A percentile compares a stretch with the other conserved stretches of the same genome.
phyloP scores from a whole-genome alignment of 345 rosid species.

The Aquilaria yunnanensis region DNA sequence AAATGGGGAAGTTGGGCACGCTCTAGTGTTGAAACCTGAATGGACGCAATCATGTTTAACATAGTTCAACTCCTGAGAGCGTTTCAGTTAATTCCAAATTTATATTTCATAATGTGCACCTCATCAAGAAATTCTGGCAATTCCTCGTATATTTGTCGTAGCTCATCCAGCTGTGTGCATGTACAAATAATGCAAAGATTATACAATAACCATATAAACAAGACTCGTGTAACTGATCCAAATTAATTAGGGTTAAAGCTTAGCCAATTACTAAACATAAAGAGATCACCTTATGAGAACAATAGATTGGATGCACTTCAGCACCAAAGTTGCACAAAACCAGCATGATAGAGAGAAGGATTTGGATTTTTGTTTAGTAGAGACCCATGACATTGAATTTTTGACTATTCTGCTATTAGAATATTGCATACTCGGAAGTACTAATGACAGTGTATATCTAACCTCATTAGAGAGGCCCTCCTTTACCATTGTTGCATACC shows the following conservation, averaged over 20 bases:
- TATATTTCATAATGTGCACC: constrained; percentile 33
- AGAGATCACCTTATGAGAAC: too few relatives aligned
- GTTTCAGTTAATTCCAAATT: background rate
- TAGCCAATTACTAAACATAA: too few relatives aligned
- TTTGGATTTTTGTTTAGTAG: too few relatives aligned
- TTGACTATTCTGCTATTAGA: too few relatives aligned
- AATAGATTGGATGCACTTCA: too few relatives aligned
- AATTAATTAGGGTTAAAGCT: too few relatives aligned
- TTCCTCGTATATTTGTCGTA: constrained; percentile 91
- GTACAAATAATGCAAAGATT: constrained; percentile 8
- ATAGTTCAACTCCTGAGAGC: background rate
- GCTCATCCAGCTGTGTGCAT: constrained; percentile 70
- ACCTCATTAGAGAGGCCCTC: constrained; percentile 96
- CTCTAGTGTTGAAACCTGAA: constrained; percentile 75
- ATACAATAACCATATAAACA: background rate
- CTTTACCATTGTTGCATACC: constrained; percentile 79
- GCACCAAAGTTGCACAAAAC: too few relatives aligned
- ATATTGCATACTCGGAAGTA: background rate
- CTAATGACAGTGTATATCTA: constrained; percentile 13
- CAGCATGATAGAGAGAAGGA: too few relatives aligned
- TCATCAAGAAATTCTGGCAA: constrained; percentile 83
- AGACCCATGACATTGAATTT: too few relatives aligned
- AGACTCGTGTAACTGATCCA: too few relatives aligned
- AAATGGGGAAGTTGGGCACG: constrained; percentile 58
- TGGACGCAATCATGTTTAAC: constrained; percentile 16